Percentiles rank a stretch among this genome's conserved stretches.
Evolutionary conservation across 352 stramenopile genomes (phyloP).

Genomic region (Phytophthora idaei): DNA sequence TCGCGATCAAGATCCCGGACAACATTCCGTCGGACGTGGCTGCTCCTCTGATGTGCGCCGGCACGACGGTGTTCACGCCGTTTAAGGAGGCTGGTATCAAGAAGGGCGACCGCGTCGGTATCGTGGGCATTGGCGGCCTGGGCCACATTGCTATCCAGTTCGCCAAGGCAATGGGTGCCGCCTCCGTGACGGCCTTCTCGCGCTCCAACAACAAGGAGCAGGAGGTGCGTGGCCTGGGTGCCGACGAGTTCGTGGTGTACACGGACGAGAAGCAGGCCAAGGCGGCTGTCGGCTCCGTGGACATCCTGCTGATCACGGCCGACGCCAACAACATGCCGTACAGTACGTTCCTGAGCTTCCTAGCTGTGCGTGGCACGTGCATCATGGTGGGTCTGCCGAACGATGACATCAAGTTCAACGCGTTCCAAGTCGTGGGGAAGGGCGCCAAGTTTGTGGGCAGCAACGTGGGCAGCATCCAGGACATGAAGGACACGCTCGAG

Average conservation of each 20-base stretch:
- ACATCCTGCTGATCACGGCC: neutral
- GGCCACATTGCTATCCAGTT: conserved; percentile 2
- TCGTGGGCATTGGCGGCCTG: conserved; percentile 51
- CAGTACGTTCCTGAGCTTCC: conserved; percentile 1
- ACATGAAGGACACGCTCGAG: conserved; percentile 5
- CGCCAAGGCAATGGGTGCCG: conserved; percentile 1
- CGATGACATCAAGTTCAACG: conserved; percentile 4
- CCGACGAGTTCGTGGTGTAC: conserved; percentile 4
- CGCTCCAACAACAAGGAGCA: conserved; percentile 4
- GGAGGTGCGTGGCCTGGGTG: conserved; percentile 1
- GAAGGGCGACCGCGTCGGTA: conserved; percentile 56
- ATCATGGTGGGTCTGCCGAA: conserved; percentile 3
- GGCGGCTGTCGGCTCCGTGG: neutral
- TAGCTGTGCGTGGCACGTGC: neutral
- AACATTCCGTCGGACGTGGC: conserved; percentile 57
- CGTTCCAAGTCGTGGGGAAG: neutral
- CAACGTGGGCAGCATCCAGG: conserved; percentile 5
- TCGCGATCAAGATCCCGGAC: conserved; percentile 80
- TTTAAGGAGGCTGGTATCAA: conserved; percentile 58
- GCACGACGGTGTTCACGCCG: conserved; percentile 82
- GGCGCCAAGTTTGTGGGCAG: conserved; percentile 2
- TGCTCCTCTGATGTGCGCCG: conserved; percentile 84
- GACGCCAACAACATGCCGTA: conserved; percentile 3
- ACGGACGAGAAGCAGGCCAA: conserved; percentile 1
- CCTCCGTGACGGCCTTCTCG: neutral